Evolutionary conservation across 768 basidiomycete genomes (phyloP).

Genomic region (Naganishia randhawae): DNA sequence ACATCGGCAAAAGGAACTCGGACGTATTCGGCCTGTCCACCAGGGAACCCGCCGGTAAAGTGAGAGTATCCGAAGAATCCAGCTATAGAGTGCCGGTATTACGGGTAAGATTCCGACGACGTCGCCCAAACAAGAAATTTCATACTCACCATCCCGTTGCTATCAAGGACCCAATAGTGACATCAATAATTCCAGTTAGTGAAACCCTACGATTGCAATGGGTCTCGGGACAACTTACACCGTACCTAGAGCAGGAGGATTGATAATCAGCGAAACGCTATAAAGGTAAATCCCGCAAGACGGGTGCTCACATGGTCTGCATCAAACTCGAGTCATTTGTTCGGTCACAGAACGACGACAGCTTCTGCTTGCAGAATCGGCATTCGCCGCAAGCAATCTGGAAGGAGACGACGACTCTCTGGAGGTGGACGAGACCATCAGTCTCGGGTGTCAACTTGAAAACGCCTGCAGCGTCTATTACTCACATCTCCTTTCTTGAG

Average conservation of each 20-base stretch:
- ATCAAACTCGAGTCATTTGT: conserved; percentile 64
- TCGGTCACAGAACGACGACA: conserved; percentile 69
- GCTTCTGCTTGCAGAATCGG: conserved; percentile 67
- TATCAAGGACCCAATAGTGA: not conserved
- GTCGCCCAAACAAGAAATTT: not conserved
- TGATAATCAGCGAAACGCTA: conserved; percentile 38
- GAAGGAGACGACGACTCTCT: conserved; percentile 71
- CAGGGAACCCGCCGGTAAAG: conserved; percentile 69
- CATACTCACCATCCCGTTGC: conserved; percentile 19
- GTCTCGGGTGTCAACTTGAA: not conserved
- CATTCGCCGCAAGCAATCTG: conserved; percentile 71
- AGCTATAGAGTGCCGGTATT: conserved; percentile 47
- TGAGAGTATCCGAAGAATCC: conserved; percentile 61
- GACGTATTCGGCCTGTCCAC: conserved; percentile 72
- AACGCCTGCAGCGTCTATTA: not conserved
- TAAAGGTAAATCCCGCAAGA: not conserved
- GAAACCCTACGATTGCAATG: not conserved
- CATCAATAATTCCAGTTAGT: not conserved
- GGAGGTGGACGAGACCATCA: not conserved
- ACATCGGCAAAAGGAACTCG: conserved; percentile 64
- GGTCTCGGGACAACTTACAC: conserved; percentile 36
- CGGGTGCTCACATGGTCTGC: conserved; percentile 28
- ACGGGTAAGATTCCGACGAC: not conserved
- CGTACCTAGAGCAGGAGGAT: conserved; percentile 59
- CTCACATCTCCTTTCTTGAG: conserved; percentile 58